These are phyloP conservation scores for Actinomortierella ambigua DNA, from an alignment of 371 early-diverging fungal species.

Conservation along the genomic window DNA sequence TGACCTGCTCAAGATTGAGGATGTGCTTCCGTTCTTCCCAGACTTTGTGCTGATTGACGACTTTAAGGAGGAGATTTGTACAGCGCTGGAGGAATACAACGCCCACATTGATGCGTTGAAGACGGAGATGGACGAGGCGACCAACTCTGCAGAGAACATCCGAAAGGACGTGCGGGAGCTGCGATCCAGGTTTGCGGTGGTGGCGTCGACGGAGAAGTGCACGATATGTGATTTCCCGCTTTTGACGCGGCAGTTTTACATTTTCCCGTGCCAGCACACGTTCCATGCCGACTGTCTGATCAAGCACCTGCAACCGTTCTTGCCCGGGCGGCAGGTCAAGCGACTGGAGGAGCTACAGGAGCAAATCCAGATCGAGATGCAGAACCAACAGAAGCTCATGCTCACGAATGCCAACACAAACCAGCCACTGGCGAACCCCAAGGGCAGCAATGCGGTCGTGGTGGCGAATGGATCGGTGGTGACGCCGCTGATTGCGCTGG, in stretches of 20 bases:
- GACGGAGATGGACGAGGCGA: conserved; percentile 90
- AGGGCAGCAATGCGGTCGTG: background rate
- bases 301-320: conserved; percentile 54
- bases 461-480: conserved; percentile 9
- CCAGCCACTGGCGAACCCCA: conserved; percentile 11
- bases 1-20: conserved; percentile 90
- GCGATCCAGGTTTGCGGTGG: conserved; percentile 75
- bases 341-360: conserved; percentile 58
- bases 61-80: conserved; percentile 89
- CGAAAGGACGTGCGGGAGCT: conserved; percentile 80
- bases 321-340: conserved; percentile 45
- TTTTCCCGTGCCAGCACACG: conserved; percentile 94
- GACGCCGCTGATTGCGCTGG: background rate
- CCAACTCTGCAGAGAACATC: conserved; percentile 83
- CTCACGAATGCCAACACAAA: conserved; percentile 20
- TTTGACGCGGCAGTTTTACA: conserved; percentile 85
- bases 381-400: conserved; percentile 42
- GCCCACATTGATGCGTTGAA: conserved; percentile 79
- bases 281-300: conserved; percentile 92
- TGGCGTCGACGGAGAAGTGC: conserved; percentile 83
- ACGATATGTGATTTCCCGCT: conserved; percentile 77
- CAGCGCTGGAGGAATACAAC: conserved; percentile 87
- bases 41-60: conserved; percentile 94
- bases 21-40: conserved; percentile 94
- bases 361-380: conserved; percentile 55